Evolutionary conservation across 371 early-diverging fungal genomes (phyloP), one percentile per base, ranked within the genome.

Genomic region (Nematocida ausubeli): DNA sequence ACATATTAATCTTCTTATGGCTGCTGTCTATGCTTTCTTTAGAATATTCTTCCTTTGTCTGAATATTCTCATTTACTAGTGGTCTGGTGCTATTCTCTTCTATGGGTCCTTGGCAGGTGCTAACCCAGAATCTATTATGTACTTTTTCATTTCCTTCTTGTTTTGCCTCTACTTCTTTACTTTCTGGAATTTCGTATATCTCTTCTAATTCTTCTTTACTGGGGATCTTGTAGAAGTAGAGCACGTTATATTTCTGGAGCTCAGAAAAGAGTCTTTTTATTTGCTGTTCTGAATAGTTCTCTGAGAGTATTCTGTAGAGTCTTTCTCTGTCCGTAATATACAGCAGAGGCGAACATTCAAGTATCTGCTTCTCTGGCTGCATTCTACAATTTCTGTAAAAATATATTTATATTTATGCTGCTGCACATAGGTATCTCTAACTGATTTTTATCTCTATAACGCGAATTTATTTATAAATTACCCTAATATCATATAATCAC

Each of bases 371-470:
- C 14, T 60, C 60, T 60, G 60, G 7, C 19, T 24, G 32, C 60
- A 60, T 60, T 35, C 35, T 34, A 35, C 30, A 60, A 60, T 35
- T 35, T 60, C 32, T 54, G 7, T 60, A 35, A 60, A 60, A 60
- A 60, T 60, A 55, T 55, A 55, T 55, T 55, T 55, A 47, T 55
- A 55, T 55, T 55, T 30, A 30, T 24, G 55, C 55, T 26, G 9
- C 12, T 30, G 24, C 47, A 44, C 47, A 9, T 19, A 3, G 19
- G 14, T 44, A 44, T 44, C 47, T 14, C 1, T 44, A 44, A 44
- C 47, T 44, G 19, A 14, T 44, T 19, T 44, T 44, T 44, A 44
- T 19, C 47, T 44, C 47, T 44, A 44, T 44, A 44, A 44, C 47
- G 9, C n/a, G n/a, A n/a, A 54, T 54, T 54, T 54, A 54, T 54